phyloP scores from a whole-genome alignment of 2,329 filamentous ascomycete genomes.

The Fusarium burgessii region DNA sequence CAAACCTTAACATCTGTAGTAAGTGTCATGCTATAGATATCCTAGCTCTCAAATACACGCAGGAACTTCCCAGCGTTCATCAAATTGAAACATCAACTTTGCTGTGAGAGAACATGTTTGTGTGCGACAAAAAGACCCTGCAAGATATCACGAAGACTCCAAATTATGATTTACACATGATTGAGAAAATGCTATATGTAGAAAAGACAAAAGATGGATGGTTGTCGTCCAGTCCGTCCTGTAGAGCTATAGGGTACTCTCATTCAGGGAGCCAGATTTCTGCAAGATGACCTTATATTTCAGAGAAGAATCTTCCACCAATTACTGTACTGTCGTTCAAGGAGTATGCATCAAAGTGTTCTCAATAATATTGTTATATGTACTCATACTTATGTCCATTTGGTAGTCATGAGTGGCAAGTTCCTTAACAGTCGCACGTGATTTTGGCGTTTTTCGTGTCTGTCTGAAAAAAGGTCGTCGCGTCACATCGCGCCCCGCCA shows the following conservation, averaged over 20 bases:
- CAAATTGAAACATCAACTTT: too few species aligned
- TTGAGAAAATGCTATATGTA: too few species aligned
- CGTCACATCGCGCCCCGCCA: conserved; percentile 39
- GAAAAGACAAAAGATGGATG: neutral
- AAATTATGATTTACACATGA: too few species aligned
- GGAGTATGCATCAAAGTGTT: too few species aligned
- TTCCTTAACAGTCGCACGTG: conserved; percentile 30
- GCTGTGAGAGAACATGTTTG: too few species aligned
- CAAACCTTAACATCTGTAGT: neutral
- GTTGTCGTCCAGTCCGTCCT: neutral
- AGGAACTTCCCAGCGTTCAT: too few species aligned
- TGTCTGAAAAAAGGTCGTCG: conserved; percentile 4
- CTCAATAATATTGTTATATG: too few species aligned
- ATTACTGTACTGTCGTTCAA: too few species aligned
- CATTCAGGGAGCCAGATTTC: neutral
- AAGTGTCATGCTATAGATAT: neutral
- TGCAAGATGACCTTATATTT: too few species aligned
- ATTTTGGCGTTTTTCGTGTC: conserved; percentile 47
- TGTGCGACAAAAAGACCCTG: too few species aligned
- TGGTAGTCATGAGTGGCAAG: neutral
- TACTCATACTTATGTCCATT: neutral
- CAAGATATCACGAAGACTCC: neutral
- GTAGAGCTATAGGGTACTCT: neutral
- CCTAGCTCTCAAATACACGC: too few species aligned
- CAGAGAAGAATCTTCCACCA: too few species aligned